Evolutionary conservation across 768 basidiomycete genomes (phyloP), one percentile per base, ranked within the genome.

Genomic region (Russula vinacea): DNA sequence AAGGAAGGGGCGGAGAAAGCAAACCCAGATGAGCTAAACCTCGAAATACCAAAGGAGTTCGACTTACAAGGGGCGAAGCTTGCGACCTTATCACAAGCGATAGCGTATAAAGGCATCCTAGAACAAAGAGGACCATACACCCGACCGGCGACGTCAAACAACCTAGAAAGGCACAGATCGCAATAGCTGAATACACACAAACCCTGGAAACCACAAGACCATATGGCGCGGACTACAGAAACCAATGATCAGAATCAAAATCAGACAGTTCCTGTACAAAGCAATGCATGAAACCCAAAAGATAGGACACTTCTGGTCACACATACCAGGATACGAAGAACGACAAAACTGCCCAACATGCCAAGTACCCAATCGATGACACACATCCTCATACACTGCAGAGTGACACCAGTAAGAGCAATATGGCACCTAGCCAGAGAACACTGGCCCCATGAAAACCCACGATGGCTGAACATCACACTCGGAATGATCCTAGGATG

Each of bases 111-210:
- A 33, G 33, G 33, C 3, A 33, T 33, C 3, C 33, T 33, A 33
- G 33, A 33, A 8, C 33, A 33, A 33, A 33, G 33, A 8, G 8
- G 8, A 33, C 33, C 33, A 11, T 13, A 8, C 33, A 33, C 33
- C 33, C 33, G 33, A 33, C 3, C 33, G 8, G 8, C 33, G 33
- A 33, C 33, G 3, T 3, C 33, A 33, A 33, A 33, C 33, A 33
- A 4, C 33, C 33, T 33, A 22, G 22, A 24, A n/a, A 47, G 2
- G 45, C 45, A n/a, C n/a, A n/a, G n/a, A n/a, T n/a, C n/a, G n/a
- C n/a, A n/a, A n/a, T n/a, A n/a, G n/a, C n/a, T n/a, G n/a, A n/a
- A 0, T 8, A 3, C 24, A 39, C 19, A 5, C 0, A 1, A 17
- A n/a, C 45, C 8, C 24, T 24, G 11, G 22, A 4, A 24, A 9